phyloP scores from a whole-genome alignment of 2,329 filamentous ascomycete genomes.

The Stagonosporopsis vannaccii region DNA sequence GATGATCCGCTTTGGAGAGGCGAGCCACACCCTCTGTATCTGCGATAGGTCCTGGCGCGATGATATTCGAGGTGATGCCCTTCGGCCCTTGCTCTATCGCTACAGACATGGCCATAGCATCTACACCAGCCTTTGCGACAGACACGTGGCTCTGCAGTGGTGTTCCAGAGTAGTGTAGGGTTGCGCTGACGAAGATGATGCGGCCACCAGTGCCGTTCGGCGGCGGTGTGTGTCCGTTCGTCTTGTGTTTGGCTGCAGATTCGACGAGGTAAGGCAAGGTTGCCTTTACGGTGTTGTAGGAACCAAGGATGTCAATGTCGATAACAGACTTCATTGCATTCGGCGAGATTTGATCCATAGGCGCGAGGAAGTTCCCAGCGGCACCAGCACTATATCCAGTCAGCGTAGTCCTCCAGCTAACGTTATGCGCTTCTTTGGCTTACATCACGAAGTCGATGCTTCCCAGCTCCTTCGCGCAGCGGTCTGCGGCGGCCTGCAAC shows the following conservation, averaged over 20 bases:
- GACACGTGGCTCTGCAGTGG: conserved; percentile 89
- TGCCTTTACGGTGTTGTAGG: conserved; percentile 93
- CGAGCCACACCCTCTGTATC: conserved; percentile 73
- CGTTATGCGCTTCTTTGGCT: conserved; percentile 33
- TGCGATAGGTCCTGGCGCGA: conserved; percentile 85
- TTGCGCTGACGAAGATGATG: conserved; percentile 89
- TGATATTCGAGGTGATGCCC: conserved; percentile 86
- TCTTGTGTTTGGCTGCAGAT: conserved; percentile 71
- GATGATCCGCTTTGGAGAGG: conserved; percentile 46
- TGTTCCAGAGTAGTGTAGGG: conserved; percentile 87
- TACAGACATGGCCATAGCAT: conserved; percentile 80
- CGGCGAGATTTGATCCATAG: conserved; percentile 78
- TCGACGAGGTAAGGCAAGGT: conserved; percentile 81
- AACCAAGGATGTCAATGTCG: conserved; percentile 93
- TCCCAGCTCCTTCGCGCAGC: conserved; percentile 82
- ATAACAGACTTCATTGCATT: conserved; percentile 97
- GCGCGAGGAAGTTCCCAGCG: conserved; percentile 92
- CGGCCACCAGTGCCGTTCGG: conserved; percentile 72
- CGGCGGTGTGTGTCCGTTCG: conserved; percentile 62
- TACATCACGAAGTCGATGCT: conserved; percentile 92
- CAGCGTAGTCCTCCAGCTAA: conserved; percentile 8
- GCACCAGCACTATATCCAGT: conserved; percentile 75
- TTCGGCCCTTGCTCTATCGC: conserved; percentile 89
- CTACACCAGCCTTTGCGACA: conserved; percentile 89
- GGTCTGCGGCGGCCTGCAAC: conserved; percentile 76